Conservation (phyloP, 2,329 filamentous ascomycete species). For the Colletotrichum sp. region DNA sequence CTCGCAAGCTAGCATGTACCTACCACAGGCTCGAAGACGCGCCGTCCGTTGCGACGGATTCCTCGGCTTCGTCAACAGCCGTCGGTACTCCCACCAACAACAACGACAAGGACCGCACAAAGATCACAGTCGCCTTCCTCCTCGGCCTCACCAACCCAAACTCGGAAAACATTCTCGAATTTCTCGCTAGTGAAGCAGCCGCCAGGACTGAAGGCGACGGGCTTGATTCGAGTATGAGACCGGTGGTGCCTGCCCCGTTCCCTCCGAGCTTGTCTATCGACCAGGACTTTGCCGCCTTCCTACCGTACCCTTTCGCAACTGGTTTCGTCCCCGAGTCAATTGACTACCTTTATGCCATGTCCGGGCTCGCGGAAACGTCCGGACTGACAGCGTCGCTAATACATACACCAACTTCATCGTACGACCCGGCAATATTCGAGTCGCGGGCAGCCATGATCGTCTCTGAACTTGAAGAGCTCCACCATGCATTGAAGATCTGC, state of each 20-base stretch:
- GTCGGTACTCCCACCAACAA: background rate
- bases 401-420: background rate
- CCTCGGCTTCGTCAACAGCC: background rate
- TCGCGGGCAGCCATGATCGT: background rate
- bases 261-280: background rate
- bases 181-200: conserved; percentile 20
- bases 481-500: conserved; percentile 9
- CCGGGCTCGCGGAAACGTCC: background rate
- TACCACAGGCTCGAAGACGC: conserved; percentile 17
- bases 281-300: conserved; percentile 6
- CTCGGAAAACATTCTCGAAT: conserved; percentile 27
- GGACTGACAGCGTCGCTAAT: background rate
- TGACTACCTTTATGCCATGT: background rate
- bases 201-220: conserved; percentile 11
- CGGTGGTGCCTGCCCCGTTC: background rate
- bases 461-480: background rate
- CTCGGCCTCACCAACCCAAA: conserved; percentile 28
- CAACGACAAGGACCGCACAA: conserved; percentile 18
- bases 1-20: conserved; percentile 24
- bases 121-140: conserved; percentile 28
- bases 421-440: background rate
- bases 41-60: background rate
- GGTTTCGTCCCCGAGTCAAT: background rate
- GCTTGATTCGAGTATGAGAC: background rate
- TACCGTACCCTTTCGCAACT: background rate